Evolutionary conservation across 352 stramenopile genomes (phyloP).

Genomic region (Phytopythium oedochilum): DNA sequence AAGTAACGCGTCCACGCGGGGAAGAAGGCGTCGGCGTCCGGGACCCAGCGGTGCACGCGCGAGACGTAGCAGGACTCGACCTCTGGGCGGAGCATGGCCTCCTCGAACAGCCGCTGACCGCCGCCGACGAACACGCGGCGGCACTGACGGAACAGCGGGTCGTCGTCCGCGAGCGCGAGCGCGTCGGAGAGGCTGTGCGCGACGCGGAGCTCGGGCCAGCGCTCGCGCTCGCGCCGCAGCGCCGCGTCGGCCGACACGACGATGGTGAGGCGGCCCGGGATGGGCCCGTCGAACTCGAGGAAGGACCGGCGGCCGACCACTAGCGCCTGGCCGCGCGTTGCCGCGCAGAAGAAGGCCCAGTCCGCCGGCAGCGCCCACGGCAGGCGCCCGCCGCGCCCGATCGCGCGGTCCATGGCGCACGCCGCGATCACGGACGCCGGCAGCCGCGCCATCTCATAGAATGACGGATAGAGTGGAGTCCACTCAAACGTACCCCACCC

Average conservation of each 20-base stretch:
- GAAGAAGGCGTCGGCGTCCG: conserved; percentile 51
- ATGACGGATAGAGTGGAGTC: no score
- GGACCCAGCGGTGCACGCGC: conserved; percentile 42
- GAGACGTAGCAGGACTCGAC: conserved; percentile 59
- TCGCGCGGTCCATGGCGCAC: conserved; percentile 65
- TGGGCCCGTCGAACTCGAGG: conserved; percentile 36
- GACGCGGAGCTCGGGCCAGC: conserved; percentile 21
- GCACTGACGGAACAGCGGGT: conserved; percentile 31
- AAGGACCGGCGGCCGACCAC: conserved; percentile 61
- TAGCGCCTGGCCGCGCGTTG: conserved; percentile 47
- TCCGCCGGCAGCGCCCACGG: conserved; percentile 62
- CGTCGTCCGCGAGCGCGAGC: conserved; percentile 22
- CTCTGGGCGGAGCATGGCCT: conserved; percentile 38
- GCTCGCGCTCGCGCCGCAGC: background rate
- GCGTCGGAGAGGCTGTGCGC: conserved; percentile 36
- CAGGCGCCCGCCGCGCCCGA: conserved; percentile 41
- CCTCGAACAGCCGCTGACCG: conserved; percentile 51
- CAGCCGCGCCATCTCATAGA: conserved; percentile 11
- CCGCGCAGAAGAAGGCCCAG: conserved; percentile 67
- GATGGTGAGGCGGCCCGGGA: conserved; percentile 55
- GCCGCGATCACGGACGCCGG: conserved; percentile 63
- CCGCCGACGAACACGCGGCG: conserved; percentile 57
- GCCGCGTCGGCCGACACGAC: conserved; percentile 24
- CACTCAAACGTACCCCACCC: no score
- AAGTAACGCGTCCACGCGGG: conserved; percentile 43